Evolutionary conservation across 305 asterid genomes (phyloP).

Genomic region (Plantago coronopus): DNA sequence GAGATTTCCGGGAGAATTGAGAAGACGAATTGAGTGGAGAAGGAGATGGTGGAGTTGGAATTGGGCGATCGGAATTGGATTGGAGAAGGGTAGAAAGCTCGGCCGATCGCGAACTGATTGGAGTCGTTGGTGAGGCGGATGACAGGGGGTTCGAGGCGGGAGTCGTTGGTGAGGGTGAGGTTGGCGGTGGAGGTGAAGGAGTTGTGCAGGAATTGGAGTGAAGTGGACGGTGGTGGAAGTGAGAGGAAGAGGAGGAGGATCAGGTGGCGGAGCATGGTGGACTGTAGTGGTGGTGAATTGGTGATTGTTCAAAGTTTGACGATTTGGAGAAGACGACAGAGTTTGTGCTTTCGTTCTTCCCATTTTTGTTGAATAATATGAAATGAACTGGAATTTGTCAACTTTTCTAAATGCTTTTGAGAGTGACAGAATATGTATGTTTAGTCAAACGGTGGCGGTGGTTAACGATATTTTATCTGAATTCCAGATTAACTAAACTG

Average conservation of each 20-base stretch:
- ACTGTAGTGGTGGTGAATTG: neutral
- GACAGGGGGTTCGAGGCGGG: conserved; percentile 61
- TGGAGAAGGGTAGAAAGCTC: conserved; percentile 47
- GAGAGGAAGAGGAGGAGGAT: conserved; percentile 27
- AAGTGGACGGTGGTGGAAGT: conserved; percentile 29
- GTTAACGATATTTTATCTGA: too few relatives aligned
- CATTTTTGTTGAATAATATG: too few relatives aligned
- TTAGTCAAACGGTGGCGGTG: too few relatives aligned
- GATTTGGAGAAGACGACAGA: neutral
- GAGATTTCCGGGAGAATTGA: conserved; percentile 61
- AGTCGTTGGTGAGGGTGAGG: conserved; percentile 48
- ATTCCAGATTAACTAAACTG: too few relatives aligned
- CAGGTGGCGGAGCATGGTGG: conserved; percentile 30
- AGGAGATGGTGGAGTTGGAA: conserved; percentile 35
- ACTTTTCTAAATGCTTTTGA: too few relatives aligned
- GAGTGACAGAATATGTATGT: too few relatives aligned
- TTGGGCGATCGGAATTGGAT: conserved; percentile 40
- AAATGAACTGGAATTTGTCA: too few relatives aligned
- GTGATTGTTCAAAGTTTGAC: too few relatives aligned
- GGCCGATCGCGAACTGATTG: conserved; percentile 53
- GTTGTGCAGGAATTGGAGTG: conserved; percentile 59
- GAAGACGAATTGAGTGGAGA: conserved; percentile 74
- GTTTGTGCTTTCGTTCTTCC: neutral
- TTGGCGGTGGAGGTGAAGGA: conserved; percentile 42
- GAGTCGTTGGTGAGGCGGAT: conserved; percentile 74